Percentiles rank a stretch among this genome's conserved stretches.
These are phyloP conservation scores for Populus davidiana DNA, from an alignment of 345 rosid genomes.

Conservation along the genomic window DNA sequence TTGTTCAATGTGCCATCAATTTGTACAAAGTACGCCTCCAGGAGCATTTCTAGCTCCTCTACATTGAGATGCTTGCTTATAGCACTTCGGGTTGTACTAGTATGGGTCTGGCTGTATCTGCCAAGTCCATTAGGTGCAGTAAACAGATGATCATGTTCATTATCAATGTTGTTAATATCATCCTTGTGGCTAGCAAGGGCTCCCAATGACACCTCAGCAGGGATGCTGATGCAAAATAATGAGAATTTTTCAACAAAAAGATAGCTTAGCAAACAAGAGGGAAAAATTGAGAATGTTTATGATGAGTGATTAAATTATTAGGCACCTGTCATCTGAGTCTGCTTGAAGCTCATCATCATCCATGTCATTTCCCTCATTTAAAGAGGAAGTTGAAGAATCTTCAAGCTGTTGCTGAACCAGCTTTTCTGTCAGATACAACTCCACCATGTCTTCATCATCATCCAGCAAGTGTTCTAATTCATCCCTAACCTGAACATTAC, in stretches of 20 bases:
- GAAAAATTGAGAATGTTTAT: neutral
- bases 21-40: constrained; percentile 96
- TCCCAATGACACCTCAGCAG: constrained; percentile 45
- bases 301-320: neutral
- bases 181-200: constrained; percentile 30
- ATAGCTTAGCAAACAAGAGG: neutral
- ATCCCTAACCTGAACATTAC: constrained; percentile 65
- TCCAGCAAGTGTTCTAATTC: constrained; percentile 88
- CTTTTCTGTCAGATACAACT: constrained; percentile 93
- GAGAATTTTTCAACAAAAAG: constrained; percentile 4
- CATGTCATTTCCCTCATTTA: constrained; percentile 48
- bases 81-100: constrained; percentile 64
- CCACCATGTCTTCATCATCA: constrained; percentile 97
- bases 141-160: constrained; percentile 47
- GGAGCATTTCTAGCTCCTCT: constrained; percentile 94
- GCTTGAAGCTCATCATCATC: constrained; percentile 48
- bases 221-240: constrained; percentile 36
- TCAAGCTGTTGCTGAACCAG: constrained; percentile 57
- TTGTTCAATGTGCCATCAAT: constrained; percentile 89
- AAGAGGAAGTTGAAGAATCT: constrained; percentile 54
- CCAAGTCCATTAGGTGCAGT: constrained; percentile 40
- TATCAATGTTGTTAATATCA: constrained; percentile 41
- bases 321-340: constrained; percentile 60
- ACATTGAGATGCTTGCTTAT: constrained; percentile 68
- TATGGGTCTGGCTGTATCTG: constrained; percentile 53